Percentiles rank a stretch among this genome's conserved stretches.
Evolutionary conservation across 1,284 basidiomycete genomes (phyloP).

Genomic region (Athelia sp.): DNA sequence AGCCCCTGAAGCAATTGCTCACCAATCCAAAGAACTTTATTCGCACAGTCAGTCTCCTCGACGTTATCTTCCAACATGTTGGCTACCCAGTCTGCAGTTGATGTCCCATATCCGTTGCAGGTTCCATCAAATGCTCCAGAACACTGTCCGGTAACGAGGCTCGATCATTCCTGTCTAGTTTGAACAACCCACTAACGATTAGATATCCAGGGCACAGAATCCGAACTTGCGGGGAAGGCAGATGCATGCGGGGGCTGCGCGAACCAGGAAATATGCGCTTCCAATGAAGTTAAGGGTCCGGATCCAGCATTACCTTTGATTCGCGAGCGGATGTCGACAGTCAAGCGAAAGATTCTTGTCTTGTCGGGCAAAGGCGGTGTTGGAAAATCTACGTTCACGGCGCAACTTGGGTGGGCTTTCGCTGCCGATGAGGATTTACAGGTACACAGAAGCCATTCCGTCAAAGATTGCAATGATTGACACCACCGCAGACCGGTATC

Average conservation of each 20-base stretch:
- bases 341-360: conserved; percentile 90
- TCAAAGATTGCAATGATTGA: no score
- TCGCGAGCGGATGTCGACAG: conserved; percentile 73
- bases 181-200: conserved; percentile 9
- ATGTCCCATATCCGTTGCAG: conserved; percentile 48
- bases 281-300: conserved; percentile 76
- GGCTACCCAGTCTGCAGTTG: conserved; percentile 40
- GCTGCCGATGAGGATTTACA: conserved; percentile 83
- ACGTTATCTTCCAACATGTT: conserved; percentile 35
- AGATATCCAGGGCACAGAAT: conserved; percentile 81
- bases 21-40: no score
- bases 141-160: conserved; percentile 74
- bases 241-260: conserved; percentile 94
- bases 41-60: no score
- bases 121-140: conserved; percentile 85
- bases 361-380: conserved; percentile 98
- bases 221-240: conserved; percentile 86
- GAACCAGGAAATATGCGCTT: conserved; percentile 90
- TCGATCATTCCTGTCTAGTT: not conserved
- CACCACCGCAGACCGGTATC: conserved; percentile 81
- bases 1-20: no score
- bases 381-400: conserved; percentile 96
- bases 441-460: no score
- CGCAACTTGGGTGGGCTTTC: conserved; percentile 95
- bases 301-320: conserved; percentile 92